These are phyloP conservation scores for Aegilops umbellulata DNA, from an alignment of 176 grass and related monocot species.

Conservation along the genomic window DNA sequence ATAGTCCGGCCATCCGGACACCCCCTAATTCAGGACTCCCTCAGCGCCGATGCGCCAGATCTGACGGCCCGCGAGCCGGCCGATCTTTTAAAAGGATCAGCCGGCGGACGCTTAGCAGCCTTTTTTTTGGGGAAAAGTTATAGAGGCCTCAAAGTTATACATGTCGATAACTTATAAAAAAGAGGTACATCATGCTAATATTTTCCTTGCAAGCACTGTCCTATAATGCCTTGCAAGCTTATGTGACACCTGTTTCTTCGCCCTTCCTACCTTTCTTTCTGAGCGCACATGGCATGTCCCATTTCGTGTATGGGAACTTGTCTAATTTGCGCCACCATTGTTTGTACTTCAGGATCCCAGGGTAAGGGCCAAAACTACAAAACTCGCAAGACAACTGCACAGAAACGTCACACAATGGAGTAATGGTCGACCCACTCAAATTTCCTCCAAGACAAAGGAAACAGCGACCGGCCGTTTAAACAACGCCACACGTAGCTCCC, in stretches of 20 bases:
- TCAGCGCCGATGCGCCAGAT: no score
- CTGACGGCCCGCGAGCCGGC: no score
- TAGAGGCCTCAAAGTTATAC: no score
- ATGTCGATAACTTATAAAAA: neutral
- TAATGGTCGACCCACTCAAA: neutral
- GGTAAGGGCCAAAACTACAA: neutral
- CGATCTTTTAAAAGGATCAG: no score
- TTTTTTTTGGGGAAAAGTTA: no score
- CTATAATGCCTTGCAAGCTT: neutral
- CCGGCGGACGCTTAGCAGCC: no score
- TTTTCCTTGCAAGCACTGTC: neutral
- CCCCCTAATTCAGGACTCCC: no score
- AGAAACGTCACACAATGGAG: neutral
- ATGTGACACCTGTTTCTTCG: neutral
- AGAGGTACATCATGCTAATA: neutral
- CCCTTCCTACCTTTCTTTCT: constrained; percentile 31
- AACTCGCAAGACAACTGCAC: neutral
- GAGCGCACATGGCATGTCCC: constrained; percentile 7
- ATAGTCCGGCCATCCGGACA: no score
- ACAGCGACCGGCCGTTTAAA: constrained; percentile 11
- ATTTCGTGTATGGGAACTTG: neutral
- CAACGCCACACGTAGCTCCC: neutral
- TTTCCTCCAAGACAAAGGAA: neutral
- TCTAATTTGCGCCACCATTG: neutral
- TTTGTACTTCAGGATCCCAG: neutral